phyloP scores from a whole-genome alignment of 768 basidiomycete species.

The Phlegmacium glaucopus region DNA sequence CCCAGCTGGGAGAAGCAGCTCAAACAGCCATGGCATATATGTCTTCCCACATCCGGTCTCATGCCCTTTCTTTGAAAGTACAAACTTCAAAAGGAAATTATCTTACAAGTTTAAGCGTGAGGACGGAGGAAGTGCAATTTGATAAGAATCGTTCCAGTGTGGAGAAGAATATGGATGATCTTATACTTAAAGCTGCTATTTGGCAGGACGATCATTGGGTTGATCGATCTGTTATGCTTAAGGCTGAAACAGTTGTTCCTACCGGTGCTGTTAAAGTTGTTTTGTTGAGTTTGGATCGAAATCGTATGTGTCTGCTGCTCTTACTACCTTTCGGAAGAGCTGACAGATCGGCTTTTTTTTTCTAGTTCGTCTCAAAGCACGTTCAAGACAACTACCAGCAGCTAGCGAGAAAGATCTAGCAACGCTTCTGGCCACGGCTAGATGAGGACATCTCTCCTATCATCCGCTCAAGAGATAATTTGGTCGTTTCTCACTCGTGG shows the following conservation, averaged over 20 bases:
- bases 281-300: conserved; percentile 87
- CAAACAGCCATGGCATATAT: conserved; percentile 72
- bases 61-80: conserved; percentile 80
- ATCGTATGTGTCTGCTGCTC: conserved; percentile 52
- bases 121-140: conserved; percentile 83
- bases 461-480: too few relatives aligned
- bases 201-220: conserved; percentile 95
- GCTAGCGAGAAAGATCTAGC: conserved; percentile 87
- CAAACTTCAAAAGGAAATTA: conserved; percentile 97
- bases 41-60: conserved; percentile 68
- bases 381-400: conserved; percentile 80
- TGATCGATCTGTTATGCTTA: conserved; percentile 76
- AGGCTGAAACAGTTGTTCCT: conserved; percentile 28
- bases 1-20: conserved; percentile 73
- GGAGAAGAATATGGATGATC: conserved; percentile 89
- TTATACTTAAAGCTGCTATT: conserved; percentile 87
- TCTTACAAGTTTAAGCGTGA: conserved; percentile 73
- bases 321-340: conserved; percentile 4
- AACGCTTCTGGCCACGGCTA: conserved; percentile 46
- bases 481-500: neutral
- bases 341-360: conserved; percentile 13
- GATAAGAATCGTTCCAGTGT: conserved; percentile 25
- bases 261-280: conserved; percentile 76
- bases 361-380: conserved; percentile 86
- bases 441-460: neutral